phyloP scores from a whole-genome alignment of 106 monocot genomes.

The Dendrobium huoshanense region DNA sequence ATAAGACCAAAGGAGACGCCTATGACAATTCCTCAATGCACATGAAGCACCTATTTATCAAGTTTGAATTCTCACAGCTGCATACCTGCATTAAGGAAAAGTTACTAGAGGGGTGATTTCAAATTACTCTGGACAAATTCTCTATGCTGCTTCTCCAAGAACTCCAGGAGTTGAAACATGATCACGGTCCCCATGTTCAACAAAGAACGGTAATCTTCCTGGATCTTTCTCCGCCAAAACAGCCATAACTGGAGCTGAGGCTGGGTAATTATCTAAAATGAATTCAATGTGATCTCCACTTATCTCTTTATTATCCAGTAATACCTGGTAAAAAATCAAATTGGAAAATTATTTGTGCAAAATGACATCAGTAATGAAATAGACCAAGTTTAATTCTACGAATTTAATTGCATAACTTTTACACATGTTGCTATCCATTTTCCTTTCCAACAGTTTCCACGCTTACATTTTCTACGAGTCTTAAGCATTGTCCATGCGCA shows the following conservation, averaged over 20 bases:
- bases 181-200: conserved; percentile 12
- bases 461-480: too few species aligned
- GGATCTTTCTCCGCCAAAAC: conserved; percentile 74
- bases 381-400: not conserved
- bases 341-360: not conserved
- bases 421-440: too few species aligned
- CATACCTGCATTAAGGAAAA: not conserved
- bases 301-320: conserved; percentile 72
- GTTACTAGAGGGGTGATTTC: not conserved
- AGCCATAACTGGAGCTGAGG: conserved; percentile 36
- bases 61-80: not conserved
- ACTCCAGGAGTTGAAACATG: conserved; percentile 6
- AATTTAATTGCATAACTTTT: too few species aligned
- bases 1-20: not conserved
- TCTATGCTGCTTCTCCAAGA: not conserved
- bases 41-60: not conserved
- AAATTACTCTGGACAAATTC: not conserved
- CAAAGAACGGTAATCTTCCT: conserved; percentile 55
- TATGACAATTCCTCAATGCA: not conserved
- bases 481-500: too few species aligned
- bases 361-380: not conserved
- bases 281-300: conserved; percentile 72
- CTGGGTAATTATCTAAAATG: conserved; percentile 63
- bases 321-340: conserved; percentile 35
- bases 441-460: too few species aligned